phyloP scores from a whole-genome alignment of 306 rosid genomes.

The Heteromeles arbutifolia region DNA sequence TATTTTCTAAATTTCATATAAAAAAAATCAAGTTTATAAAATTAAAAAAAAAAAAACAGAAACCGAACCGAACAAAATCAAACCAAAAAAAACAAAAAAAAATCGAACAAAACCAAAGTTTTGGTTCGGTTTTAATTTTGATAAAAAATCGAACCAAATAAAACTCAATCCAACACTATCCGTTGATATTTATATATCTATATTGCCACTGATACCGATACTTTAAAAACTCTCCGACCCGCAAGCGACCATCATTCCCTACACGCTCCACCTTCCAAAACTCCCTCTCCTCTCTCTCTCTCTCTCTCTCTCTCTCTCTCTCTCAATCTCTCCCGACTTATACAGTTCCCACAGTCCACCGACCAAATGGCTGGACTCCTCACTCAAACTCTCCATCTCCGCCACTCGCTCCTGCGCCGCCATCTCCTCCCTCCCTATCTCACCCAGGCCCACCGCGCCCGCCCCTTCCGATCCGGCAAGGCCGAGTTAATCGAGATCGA shows the following conservation, averaged over 20 bases:
- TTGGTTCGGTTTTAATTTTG: no score
- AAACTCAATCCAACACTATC: no score
- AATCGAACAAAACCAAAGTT: no score
- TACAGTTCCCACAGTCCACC: not conserved
- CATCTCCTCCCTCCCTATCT: not conserved
- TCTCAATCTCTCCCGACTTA: not conserved
- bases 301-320: not conserved
- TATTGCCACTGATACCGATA: no score
- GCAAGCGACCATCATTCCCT: not conserved
- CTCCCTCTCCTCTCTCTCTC: not conserved
- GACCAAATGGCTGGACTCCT: constrained; percentile 39
- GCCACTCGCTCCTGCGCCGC: constrained; percentile 3
- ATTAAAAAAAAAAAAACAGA: no score
- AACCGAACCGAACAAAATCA: no score
- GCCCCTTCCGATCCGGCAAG: constrained; percentile 31
- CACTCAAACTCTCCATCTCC: constrained; percentile 15
- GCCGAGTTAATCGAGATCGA: constrained; percentile 46
- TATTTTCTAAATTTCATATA: no score
- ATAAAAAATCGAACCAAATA: no score
- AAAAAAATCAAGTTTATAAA: no score
- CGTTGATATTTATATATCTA: no score
- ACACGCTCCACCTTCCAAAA: not conserved
- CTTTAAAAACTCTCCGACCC: not conserved
- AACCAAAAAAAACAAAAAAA: no score
- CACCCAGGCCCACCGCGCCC: constrained; percentile 12